These are phyloP conservation scores for Paecilomyces fulvus DNA, from an alignment of 2,329 filamentous ascomycete species.

Conservation along the genomic window DNA sequence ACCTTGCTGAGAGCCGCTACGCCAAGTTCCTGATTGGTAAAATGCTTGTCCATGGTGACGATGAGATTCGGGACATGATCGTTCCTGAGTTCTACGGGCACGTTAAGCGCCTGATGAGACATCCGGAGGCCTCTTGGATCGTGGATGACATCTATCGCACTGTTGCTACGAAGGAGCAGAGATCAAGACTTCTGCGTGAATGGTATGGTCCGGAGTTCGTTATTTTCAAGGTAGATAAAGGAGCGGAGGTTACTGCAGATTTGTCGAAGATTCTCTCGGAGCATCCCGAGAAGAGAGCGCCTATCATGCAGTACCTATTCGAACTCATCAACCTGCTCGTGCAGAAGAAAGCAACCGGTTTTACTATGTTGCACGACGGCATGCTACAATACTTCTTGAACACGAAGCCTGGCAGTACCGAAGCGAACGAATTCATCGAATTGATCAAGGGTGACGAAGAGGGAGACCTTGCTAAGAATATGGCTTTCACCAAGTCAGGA, in stretches of 20 bases:
- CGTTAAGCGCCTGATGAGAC: slow-evolving; percentile 87
- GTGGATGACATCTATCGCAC: slow-evolving; percentile 92
- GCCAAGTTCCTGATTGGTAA: slow-evolving; percentile 97
- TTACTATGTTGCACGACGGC: slow-evolving; percentile 95
- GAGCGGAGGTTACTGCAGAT: slow-evolving; percentile 50
- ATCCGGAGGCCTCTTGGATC: slow-evolving; percentile 95
- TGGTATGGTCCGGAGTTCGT: slow-evolving; percentile 96
- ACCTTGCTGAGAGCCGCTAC: slow-evolving; percentile 88
- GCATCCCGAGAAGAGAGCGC: slow-evolving; percentile 74
- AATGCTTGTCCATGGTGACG: slow-evolving; percentile 83
- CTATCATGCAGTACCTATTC: slow-evolving; percentile 77
- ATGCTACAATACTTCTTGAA: slow-evolving; percentile 95
- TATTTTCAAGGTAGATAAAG: slow-evolving; percentile 57
- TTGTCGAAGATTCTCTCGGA: slow-evolving; percentile 65
- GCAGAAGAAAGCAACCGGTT: slow-evolving; percentile 93
- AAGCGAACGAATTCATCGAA: slow-evolving; percentile 81
- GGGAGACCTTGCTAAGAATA: slow-evolving; percentile 84
- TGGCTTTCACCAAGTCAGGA: slow-evolving; percentile 90
- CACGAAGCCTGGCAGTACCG: slow-evolving; percentile 65
- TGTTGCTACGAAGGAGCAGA: slow-evolving; percentile 78
- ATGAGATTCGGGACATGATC: slow-evolving; percentile 77
- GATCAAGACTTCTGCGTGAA: slow-evolving; percentile 74
- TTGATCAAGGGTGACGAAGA: slow-evolving; percentile 85
- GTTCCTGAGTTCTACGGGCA: slow-evolving; percentile 93
- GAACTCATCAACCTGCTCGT: slow-evolving; percentile 86